Base-by-base conservation (phyloP, 352 stramenopile genomes). In the Phytopythium sindhum region DNA sequence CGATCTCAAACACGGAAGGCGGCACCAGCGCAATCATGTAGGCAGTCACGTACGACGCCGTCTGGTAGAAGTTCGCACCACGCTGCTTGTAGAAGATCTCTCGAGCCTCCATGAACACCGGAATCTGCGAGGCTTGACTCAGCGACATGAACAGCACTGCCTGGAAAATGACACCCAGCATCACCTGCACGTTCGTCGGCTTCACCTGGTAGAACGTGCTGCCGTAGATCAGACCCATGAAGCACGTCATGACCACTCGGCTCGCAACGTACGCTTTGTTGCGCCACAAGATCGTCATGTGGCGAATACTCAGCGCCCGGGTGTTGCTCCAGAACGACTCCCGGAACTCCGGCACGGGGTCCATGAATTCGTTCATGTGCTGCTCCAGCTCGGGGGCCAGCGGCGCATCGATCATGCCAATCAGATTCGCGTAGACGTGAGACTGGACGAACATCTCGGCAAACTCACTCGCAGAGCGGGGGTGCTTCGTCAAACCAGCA, bases 71-170 rank as follows among this genome's bases (percentile, higher is more conserved):
- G 63, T 93, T 93, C 17, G 74, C 74, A 17, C 87, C 81, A 4
- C 78, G 73, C 45, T 95, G 85, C 64, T 92, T 94, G 75, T 93
- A 92, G 64, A 89, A 95, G 21, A 86, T 54, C 0, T 56, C 66
- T 14, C 72, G 75, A 29, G 64, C 68, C 35, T 74, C 69, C 66
- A 93, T 80, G 50, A 90, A 81, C 23, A 72, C 73, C 17, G 81
- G 72, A 33, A 97, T 63, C 56, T 86, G 75, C 11, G 82, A 44
- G 47, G 89, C 86, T 23, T 77, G 73, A 31, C 81, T 78, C 28
- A 96, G 52, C 29, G 73, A 76, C 7, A 89, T 63, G 57, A 90
- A 94, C 63, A 97, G 78, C 28, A 86, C 71, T 35, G 69, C 75
- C 39, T 84, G 74, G 65, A 94, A 96, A 1, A 95, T 63, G 28